These are phyloP conservation scores for Canavalia ensiformis DNA, from an alignment of 306 rosid genomes.

Conservation along the genomic window DNA sequence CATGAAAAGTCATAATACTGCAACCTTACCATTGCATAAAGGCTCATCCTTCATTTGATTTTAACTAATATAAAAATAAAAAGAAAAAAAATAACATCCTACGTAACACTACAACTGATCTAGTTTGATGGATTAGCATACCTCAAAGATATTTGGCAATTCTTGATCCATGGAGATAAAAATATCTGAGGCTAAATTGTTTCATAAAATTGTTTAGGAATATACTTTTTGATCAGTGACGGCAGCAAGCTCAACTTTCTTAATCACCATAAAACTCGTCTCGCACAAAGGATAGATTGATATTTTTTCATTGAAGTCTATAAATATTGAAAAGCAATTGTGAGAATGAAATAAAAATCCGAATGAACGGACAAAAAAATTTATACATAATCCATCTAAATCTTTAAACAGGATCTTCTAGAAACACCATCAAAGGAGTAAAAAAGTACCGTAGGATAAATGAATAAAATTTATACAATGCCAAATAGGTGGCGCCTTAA, in stretches of 20 bases:
- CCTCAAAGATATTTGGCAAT: slow-evolving; percentile 63
- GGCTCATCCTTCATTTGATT: neutral
- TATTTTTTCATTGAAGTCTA: slow-evolving; percentile 67
- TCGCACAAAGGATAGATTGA: slow-evolving; percentile 94
- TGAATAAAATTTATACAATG: neutral
- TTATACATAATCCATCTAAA: slow-evolving; percentile 23
- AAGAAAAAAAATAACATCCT: neutral
- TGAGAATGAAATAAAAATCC: slow-evolving; percentile 50
- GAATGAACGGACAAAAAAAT: slow-evolving; percentile 27
- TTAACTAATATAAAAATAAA: neutral
- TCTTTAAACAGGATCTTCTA: neutral
- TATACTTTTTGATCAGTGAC: slow-evolving; percentile 76
- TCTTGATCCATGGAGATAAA: slow-evolving; percentile 53
- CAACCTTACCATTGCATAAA: neutral
- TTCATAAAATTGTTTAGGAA: slow-evolving; percentile 86
- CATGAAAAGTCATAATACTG: neutral
- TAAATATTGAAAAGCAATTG: slow-evolving; percentile 43
- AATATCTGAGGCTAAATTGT: slow-evolving; percentile 57
- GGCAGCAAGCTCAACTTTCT: slow-evolving; percentile 76
- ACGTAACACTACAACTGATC: neutral
- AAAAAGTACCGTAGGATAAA: neutral
- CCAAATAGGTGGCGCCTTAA: slow-evolving; percentile 26
- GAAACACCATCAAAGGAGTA: slow-evolving; percentile 25
- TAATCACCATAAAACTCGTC: slow-evolving; percentile 66
- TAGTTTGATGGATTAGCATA: slow-evolving; percentile 49